phyloP scores from a whole-genome alignment of 1,139 yeast species.

The Yamadazyma mexicana region DNA sequence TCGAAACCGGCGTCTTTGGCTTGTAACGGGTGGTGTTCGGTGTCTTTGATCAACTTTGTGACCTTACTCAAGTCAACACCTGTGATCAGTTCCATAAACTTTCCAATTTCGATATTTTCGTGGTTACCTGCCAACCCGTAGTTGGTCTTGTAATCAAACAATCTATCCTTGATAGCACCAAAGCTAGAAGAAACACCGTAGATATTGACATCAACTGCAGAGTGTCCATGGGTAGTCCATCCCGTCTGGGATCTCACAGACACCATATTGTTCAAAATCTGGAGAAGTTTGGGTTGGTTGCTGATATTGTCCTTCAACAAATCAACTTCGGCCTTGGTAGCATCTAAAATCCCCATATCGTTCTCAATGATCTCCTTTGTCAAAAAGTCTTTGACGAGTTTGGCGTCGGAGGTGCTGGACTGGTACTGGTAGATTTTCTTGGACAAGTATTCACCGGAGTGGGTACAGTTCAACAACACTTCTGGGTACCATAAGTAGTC shows the following conservation, averaged over 20 bases:
- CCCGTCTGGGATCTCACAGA: slow-evolving; percentile 74
- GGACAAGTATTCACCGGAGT: slow-evolving; percentile 70
- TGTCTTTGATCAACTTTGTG: slow-evolving; percentile 47
- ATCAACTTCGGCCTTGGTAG: slow-evolving; percentile 48
- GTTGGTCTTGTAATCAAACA: slow-evolving; percentile 29
- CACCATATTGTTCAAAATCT: slow-evolving; percentile 55
- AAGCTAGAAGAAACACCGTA: slow-evolving; percentile 64
- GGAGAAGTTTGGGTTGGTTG: slow-evolving; percentile 22
- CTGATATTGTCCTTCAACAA: slow-evolving; percentile 34
- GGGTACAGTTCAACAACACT: slow-evolving; percentile 61
- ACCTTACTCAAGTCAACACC: slow-evolving; percentile 53
- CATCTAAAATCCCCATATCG: slow-evolving; percentile 62
- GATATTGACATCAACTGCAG: slow-evolving; percentile 86
- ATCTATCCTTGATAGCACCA: slow-evolving; percentile 34
- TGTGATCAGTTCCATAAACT: slow-evolving; percentile 60
- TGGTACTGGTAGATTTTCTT: slow-evolving; percentile 26
- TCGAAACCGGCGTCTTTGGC: slow-evolving; percentile 2
- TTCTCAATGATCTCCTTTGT: slow-evolving; percentile 48
- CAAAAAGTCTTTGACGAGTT: slow-evolving; percentile 29
- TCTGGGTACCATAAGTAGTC: slow-evolving; percentile 68
- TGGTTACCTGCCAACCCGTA: slow-evolving; percentile 68
- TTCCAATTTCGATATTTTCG: slow-evolving; percentile 82
- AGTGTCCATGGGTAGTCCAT: slow-evolving; percentile 89
- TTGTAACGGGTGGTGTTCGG: slow-evolving; percentile 40
- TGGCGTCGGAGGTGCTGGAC: slow-evolving; percentile 22